These are phyloP conservation scores for Triticum dicoccoides DNA, from an alignment of 176 grass and related monocot species.

Conservation along the genomic window DNA sequence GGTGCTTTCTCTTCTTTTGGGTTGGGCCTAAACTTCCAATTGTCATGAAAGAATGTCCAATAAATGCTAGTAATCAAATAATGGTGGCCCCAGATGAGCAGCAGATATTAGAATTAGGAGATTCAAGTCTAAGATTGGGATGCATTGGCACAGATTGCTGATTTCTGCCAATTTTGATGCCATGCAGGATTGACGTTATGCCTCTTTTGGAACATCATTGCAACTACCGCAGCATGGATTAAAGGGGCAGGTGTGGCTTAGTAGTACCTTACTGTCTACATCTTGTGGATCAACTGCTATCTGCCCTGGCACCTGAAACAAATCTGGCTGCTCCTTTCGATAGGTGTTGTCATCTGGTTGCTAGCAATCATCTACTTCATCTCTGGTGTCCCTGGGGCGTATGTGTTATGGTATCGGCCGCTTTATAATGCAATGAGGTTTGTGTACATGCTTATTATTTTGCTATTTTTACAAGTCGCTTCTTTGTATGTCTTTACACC, in stretches of 20 bases:
- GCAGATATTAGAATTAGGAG: background rate
- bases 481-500: constrained; percentile 18
- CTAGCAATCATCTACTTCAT: constrained; percentile 96
- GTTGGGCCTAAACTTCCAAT: background rate
- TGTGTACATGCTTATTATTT: constrained; percentile 6
- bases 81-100: background rate
- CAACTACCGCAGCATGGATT: constrained; percentile 91
- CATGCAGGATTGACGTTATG: constrained; percentile 75
- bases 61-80: constrained; percentile 9
- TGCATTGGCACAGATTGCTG: constrained; percentile 23
- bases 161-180: constrained; percentile 27
- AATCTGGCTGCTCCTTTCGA: constrained; percentile 9
- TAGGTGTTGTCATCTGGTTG: constrained; percentile 94
- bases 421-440: constrained; percentile 99
- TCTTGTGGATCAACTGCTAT: constrained; percentile 5
- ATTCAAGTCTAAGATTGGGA: background rate
- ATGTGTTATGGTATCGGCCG: constrained; percentile 89
- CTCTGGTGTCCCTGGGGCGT: constrained; percentile 85
- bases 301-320: constrained; percentile 8
- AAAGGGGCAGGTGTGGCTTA: constrained; percentile 70
- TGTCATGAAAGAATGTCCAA: background rate
- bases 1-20: background rate
- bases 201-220: constrained; percentile 88
- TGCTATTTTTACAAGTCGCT: constrained; percentile 6
- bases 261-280: background rate